Conservation (phyloP, 768 basidiomycete genomes). For the Tulasnella sp. region DNA sequence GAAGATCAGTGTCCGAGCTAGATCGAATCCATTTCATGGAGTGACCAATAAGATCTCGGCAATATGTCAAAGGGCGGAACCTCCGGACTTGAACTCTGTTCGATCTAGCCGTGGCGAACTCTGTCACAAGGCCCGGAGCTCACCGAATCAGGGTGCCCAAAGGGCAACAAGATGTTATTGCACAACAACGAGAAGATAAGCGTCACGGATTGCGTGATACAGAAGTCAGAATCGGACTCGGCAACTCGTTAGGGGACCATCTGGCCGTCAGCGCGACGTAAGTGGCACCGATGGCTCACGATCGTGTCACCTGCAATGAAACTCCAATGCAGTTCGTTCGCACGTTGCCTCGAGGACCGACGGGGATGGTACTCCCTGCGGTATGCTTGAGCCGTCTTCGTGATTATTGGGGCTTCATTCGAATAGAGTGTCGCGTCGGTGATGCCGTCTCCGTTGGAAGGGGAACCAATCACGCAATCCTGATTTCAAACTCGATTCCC, state of each 20-base stretch:
- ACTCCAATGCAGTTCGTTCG: too few species aligned
- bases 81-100: not conserved
- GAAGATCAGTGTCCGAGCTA: not conserved
- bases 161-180: not conserved
- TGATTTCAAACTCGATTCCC: too few species aligned
- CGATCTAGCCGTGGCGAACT: not conserved
- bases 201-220: not conserved
- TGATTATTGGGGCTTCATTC: too few species aligned
- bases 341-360: too few species aligned
- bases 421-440: too few species aligned
- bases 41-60: not conserved
- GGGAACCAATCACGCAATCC: too few species aligned
- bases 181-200: not conserved
- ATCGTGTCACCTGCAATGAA: too few species aligned
- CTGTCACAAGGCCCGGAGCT: not conserved
- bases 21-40: not conserved
- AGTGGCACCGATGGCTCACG: too few species aligned
- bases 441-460: too few species aligned
- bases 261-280: too few species aligned
- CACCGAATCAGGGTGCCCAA: not conserved
- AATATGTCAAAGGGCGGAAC: not conserved
- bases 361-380: too few species aligned
- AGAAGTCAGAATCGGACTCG: not conserved
- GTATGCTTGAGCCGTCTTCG: too few species aligned
- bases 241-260: not conserved